phyloP scores from a whole-genome alignment of 306 rosid genomes.

The Trifolium repens region DNA sequence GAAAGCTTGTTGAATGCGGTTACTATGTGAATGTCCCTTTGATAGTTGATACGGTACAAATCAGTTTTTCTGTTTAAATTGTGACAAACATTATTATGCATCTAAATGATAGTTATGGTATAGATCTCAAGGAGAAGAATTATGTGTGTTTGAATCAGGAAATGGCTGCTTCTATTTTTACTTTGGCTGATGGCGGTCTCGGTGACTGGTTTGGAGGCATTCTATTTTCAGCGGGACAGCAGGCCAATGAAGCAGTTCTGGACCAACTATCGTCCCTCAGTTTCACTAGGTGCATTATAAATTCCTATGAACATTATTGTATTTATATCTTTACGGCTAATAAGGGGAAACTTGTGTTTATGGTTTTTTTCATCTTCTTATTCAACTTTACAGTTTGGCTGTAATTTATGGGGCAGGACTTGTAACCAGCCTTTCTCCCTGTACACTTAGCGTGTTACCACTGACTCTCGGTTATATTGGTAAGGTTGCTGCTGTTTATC shows the following conservation, averaged over 20 bases:
- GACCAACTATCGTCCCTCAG: constrained; percentile 83
- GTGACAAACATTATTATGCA: constrained; percentile 6
- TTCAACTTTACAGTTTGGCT: constrained; percentile 71
- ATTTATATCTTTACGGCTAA: neutral
- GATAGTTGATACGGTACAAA: too few relatives aligned
- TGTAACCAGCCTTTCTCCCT: constrained; percentile 98
- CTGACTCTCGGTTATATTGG: constrained; percentile 98
- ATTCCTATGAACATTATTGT: constrained; percentile 5
- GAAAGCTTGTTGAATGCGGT: constrained; percentile 19
- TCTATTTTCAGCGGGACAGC: constrained; percentile 79
- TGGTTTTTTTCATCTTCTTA: constrained; percentile 33
- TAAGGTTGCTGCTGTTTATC: constrained; percentile 48
- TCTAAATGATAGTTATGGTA: constrained; percentile 41
- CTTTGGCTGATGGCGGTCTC: constrained; percentile 77
- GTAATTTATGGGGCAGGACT: constrained; percentile 96
- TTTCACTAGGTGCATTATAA: constrained; percentile 69
- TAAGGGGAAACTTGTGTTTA: constrained; percentile 16
- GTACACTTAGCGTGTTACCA: constrained; percentile 89
- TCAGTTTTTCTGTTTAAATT: constrained; percentile 12
- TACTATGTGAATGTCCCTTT: neutral
- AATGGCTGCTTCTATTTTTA: constrained; percentile 67
- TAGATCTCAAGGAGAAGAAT: constrained; percentile 46
- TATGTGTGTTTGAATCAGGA: constrained; percentile 64
- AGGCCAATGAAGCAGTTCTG: constrained; percentile 87
- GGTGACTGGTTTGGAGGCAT: constrained; percentile 90